Base-by-base conservation (phyloP, 805 yeast genomes). In the Candida railenensis region DNA sequence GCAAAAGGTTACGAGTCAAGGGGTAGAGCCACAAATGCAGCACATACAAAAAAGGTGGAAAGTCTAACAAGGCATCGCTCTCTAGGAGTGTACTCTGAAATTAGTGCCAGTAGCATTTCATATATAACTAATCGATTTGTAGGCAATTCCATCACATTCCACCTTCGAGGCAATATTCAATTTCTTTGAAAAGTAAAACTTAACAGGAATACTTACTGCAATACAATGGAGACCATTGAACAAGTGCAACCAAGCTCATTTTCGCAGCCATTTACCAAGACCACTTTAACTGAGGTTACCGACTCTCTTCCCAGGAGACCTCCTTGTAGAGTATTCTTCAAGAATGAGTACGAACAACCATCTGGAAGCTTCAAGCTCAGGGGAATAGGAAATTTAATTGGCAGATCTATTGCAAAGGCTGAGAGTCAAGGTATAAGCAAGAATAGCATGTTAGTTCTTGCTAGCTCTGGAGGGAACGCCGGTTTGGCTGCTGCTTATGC, bases 321-420 rank as follows among this genome's bases (percentile, higher is more conserved):
- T 47, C 45, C 45, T 9, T 42, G 45, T 20, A 62, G 70, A 9
- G 61, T 78, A 1, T 63, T 71, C 34, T 61, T 79, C 46, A 80
- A 80, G 50, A 70, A 74, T 50, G 84, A 81, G 53, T 67, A 63
- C 44, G 68, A 73, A 28, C 84, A 80, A 52, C 84, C 84, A 4
- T 70, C 81, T 9, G 83, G 83, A 0, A 74, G 81, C 48, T 80
- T 80, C 62, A 80, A 80, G 58, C 63, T 79, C 16, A 63, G 85
- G 53, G 84, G 85, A 0, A 67, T 80, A 21, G 82, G 83, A 5
- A 57, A 77, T 48, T 62, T 77, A 36, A 69, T 80, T 30, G 53
- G 60, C n/a, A 53, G 55, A 11, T 62, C 67, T 4, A 59, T 73
- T 1, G 58, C 55, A 2, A 52, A 53, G 15, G 69, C 71, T 1